A percentile compares a stretch with the other conserved stretches of the same genome.
Conservation (phyloP, 441 rosid genomes). For the Corymbia calophylla region DNA sequence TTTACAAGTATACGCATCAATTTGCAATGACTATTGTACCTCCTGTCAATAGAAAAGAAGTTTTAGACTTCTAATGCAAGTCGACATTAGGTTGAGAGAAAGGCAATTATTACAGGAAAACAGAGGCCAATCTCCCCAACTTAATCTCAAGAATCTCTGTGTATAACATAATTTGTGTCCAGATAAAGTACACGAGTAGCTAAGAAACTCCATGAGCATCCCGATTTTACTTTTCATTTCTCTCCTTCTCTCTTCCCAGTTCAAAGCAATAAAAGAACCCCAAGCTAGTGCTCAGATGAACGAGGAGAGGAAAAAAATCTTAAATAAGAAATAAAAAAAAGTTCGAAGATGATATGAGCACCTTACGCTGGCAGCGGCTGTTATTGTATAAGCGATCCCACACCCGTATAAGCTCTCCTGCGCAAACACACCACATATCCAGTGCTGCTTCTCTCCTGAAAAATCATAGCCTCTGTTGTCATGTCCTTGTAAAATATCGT, state of each 20-base stretch:
- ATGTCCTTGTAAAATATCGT: neutral
- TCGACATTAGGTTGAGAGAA: neutral
- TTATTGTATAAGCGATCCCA: conserved; percentile 43
- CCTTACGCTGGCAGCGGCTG: conserved; percentile 48
- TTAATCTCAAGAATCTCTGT: neutral
- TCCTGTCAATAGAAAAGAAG: neutral
- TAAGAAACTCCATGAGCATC: neutral
- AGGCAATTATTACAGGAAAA: neutral
- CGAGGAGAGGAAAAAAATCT: neutral
- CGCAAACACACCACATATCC: conserved; percentile 34
- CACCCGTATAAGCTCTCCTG: conserved; percentile 29
- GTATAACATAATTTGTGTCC: neutral
- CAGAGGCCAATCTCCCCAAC: neutral
- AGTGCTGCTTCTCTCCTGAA: conserved; percentile 33
- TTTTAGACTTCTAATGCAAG: neutral
- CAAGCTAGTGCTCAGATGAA: neutral
- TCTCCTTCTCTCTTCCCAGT: neutral
- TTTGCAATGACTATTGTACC: neutral
- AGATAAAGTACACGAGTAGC: neutral
- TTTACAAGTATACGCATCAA: neutral
- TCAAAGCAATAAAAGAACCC: neutral
- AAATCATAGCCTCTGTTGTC: neutral
- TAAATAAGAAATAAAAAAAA: neutral
- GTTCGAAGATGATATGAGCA: neutral
- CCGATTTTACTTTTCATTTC: neutral